Evolutionary conservation across 2,329 filamentous ascomycete genomes (phyloP), one percentile per base, ranked within the genome.

Genomic region (Arthroderma sp.): DNA sequence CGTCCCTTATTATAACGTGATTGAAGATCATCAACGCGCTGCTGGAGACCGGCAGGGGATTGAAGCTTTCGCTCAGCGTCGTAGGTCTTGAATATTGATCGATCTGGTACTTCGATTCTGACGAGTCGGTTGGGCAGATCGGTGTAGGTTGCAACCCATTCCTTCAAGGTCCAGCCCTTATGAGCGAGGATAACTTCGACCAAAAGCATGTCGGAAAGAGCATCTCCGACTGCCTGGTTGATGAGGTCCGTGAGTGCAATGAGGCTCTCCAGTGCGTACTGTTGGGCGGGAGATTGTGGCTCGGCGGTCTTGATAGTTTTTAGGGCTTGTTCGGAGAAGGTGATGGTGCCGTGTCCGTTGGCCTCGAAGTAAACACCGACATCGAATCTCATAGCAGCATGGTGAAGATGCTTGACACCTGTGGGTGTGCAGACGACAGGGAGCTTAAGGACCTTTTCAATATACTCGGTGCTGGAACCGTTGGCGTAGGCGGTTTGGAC

Each of bases 401-500:
- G 93, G 74, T 98, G 93, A 61, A 98, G 81, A 74, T 96, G 88
- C 79, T 98, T 98, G 61, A 98, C 93, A 63, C 93, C 93, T 0
- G 93, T 98, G 13, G 89, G 85, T 1, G 93, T 97, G 79, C 88
- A 95, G 59, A 94, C 85, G 21, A 95, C 88, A 53, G 91, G 91
- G 43, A 98, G 83, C 67, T 87, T 86, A 57, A 97, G 80, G 62
- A 88, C 86, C 70, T 93, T 87, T 69, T 88, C 83, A 56, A 98
- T 87, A 72, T 95, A 97, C 66, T 87, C 85, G 35, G 93, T 97
- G 69, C 88, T 91, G 23, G 91, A 87, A 54, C 93, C 93, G 71
- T 98, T 98, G 71, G 93, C 93, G 70, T 98, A 98, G 19, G 93
- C 93, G 1, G 93, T 98, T 75, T 98, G 93, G 11, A 98, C 87